Evolutionary conservation across 177 flowering plant species (phyloP).

Genomic region (Vitis hybrid): DNA sequence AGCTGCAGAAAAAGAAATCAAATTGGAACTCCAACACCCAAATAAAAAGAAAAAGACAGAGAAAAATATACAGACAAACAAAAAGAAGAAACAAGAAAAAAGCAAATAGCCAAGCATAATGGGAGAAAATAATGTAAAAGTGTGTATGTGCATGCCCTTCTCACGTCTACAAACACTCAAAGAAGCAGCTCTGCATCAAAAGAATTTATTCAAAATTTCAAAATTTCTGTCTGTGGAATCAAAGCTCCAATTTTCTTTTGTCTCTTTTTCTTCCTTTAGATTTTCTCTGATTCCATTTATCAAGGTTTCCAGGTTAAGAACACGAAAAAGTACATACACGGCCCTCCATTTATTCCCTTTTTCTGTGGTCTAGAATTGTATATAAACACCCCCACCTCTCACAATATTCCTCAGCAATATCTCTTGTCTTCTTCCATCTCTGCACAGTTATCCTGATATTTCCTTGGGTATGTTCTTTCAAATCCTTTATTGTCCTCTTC

Average conservation of each 20-base stretch:
- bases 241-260: conserved; percentile 26
- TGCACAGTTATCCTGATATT: conserved; percentile 3
- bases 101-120: too few relatives aligned
- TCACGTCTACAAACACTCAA: conserved; percentile 12
- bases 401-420: conserved; percentile 10
- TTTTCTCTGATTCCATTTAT: conserved; percentile 40
- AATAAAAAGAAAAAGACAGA: too few relatives aligned
- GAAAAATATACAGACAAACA: too few relatives aligned
- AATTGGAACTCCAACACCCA: too few relatives aligned
- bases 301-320: conserved; percentile 42
- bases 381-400: conserved; percentile 38
- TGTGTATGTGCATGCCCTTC: conserved; percentile 13
- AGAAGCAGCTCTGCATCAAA: background rate
- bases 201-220: conserved; percentile 25
- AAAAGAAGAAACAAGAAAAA: too few relatives aligned
- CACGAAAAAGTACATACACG: conserved; percentile 49
- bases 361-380: conserved; percentile 24
- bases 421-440: conserved; percentile 1
- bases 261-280: conserved; percentile 31
- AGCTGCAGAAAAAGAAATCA: too few relatives aligned
- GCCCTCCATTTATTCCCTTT: conserved; percentile 47
- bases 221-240: conserved; percentile 29
- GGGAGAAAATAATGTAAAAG: background rate
- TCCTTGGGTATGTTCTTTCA: conserved; percentile 9
- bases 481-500: background rate